phyloP scores from a whole-genome alignment of 148 eudicot species.

The Vaccinium corymbosum region DNA sequence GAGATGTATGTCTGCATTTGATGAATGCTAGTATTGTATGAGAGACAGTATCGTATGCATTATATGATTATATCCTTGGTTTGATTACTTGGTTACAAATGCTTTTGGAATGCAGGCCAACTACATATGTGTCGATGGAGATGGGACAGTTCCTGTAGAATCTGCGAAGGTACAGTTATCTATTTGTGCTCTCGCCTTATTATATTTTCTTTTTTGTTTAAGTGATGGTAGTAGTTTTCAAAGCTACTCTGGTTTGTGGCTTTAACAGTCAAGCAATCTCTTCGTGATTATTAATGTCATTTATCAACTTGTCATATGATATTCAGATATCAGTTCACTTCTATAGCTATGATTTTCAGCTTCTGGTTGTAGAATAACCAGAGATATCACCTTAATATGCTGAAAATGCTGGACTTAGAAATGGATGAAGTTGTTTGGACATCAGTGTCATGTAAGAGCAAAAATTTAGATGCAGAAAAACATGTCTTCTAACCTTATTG shows the following conservation, averaged over 20 bases:
- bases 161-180: constrained; percentile 72
- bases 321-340: neutral
- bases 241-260: neutral
- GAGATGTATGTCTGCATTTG: constrained; percentile 6
- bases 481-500: neutral
- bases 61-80: neutral
- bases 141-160: constrained; percentile 95
- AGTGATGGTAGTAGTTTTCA: neutral
- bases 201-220: neutral
- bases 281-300: neutral
- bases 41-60: neutral
- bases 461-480: neutral
- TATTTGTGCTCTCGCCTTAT: neutral
- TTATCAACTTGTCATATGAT: constrained; percentile 9
- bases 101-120: constrained; percentile 43
- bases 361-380: neutral
- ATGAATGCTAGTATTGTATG: constrained; percentile 7
- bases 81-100: constrained; percentile 1
- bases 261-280: neutral
- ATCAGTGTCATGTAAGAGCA: neutral
- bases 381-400: neutral
- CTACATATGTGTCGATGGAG: constrained; percentile 73
- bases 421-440: constrained; percentile 11
- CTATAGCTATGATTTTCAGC: neutral
- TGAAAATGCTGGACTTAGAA: neutral